Evolutionary conservation across 768 basidiomycete genomes (phyloP).

Genomic region (Multifurca ochricompacta): DNA sequence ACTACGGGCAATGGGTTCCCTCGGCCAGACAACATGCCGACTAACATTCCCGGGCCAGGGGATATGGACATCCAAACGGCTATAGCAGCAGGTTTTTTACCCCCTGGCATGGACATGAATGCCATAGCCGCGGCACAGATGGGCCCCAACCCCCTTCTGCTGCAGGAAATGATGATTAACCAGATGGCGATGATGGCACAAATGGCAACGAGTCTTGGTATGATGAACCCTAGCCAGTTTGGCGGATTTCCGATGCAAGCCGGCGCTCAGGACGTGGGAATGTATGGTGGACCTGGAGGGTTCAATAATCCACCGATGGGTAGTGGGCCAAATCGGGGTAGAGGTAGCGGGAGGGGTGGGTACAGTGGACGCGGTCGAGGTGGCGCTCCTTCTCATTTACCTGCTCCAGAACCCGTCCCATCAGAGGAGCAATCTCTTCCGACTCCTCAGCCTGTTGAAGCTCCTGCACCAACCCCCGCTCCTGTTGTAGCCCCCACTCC

Average conservation of each 20-base stretch:
- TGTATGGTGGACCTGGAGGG: constrained; percentile 31
- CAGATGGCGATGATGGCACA: constrained; percentile 93
- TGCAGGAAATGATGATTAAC: constrained; percentile 89
- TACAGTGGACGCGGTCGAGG: constrained; percentile 18
- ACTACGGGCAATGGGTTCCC: not conserved
- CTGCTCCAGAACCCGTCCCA: constrained; percentile 12
- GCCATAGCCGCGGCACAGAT: constrained; percentile 43
- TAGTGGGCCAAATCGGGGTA: constrained; percentile 37
- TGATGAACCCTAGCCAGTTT: constrained; percentile 60
- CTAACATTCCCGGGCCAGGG: constrained; percentile 53
- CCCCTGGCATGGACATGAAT: constrained; percentile 47
- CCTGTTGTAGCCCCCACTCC: constrained; percentile 23
- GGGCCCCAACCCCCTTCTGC: constrained; percentile 51
- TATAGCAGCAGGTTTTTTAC: constrained; percentile 33
- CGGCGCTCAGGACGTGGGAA: constrained; percentile 39
- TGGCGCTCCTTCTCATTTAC: constrained; percentile 14
- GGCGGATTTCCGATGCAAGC: constrained; percentile 56
- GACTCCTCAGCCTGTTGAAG: constrained; percentile 20
- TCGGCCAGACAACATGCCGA: constrained; percentile 60
- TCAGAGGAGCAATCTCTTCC: constrained; percentile 18
- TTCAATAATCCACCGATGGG: constrained; percentile 32
- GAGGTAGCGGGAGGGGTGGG: constrained; percentile 28
- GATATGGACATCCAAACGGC: constrained; percentile 40
- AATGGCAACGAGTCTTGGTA: constrained; percentile 79
- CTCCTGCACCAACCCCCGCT: constrained; percentile 18